These are phyloP conservation scores for Aspergillus thermomutatus DNA, from an alignment of 2,329 filamentous ascomycete genomes.

Conservation along the genomic window DNA sequence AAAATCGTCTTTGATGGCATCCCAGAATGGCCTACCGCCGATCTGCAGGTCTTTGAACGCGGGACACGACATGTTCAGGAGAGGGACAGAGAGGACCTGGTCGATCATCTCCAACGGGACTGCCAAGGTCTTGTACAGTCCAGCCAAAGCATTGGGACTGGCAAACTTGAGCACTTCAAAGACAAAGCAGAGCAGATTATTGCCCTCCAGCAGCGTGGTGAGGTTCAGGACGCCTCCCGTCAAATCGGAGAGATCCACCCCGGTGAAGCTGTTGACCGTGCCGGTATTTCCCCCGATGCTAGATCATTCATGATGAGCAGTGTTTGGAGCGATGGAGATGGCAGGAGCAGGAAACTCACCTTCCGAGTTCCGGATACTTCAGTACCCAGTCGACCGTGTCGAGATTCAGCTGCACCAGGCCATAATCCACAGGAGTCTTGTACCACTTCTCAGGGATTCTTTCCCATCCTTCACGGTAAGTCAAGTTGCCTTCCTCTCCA, in stretches of 20 bases:
- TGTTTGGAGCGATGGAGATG: neutral
- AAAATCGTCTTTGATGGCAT: conserved; percentile 25
- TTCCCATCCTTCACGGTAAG: conserved; percentile 49
- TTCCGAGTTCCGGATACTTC: conserved; percentile 42
- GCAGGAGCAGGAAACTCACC: conserved; percentile 12
- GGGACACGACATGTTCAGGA: conserved; percentile 30
- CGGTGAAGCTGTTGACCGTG: conserved; percentile 50
- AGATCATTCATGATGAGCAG: neutral
- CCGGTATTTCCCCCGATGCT: conserved; percentile 54
- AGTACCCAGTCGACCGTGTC: conserved; percentile 39
- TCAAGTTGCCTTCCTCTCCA: conserved; percentile 39
- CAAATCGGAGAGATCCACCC: conserved; percentile 43
- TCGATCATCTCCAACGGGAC: conserved; percentile 27
- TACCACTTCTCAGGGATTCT: conserved; percentile 55
- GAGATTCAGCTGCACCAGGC: conserved; percentile 41
- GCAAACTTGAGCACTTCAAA: conserved; percentile 33
- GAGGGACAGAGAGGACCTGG: conserved; percentile 24
- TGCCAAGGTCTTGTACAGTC: conserved; percentile 27
- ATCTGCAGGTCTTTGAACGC: conserved; percentile 30
- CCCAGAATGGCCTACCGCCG: conserved; percentile 30
- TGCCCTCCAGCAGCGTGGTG: conserved; percentile 35
- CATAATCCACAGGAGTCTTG: conserved; percentile 45
- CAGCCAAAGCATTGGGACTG: conserved; percentile 30
- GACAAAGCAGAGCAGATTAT: conserved; percentile 41
- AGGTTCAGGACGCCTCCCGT: conserved; percentile 41